Evolutionary conservation across 2,329 filamentous ascomycete species (phyloP), one percentile per base, ranked within the genome.

Genomic region (Paecilomyces variotii): DNA sequence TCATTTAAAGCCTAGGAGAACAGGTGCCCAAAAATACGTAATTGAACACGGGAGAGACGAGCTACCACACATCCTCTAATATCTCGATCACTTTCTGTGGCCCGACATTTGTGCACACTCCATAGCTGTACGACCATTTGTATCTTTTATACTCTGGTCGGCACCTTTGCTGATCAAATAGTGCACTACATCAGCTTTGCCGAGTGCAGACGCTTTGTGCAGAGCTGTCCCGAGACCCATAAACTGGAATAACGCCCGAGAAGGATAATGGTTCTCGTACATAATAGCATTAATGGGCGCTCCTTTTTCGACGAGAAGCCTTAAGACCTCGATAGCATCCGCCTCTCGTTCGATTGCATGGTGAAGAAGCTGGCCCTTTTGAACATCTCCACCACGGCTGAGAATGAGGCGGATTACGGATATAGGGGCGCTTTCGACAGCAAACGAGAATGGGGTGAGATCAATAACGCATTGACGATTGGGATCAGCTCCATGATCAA

Each of bases 401-500:
- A 68, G 56, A 14, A 70, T 56, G 1, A 67, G 61, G 6, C 61
- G n/a, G 28, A 71, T 62, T 4, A 60, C 56, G 2, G 58, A 58
- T 26, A 68, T 27, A 1, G 65, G 45, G 7, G 61, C 66, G 7
- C 35, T 30, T 45, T 68, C 54, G 1, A 68, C 64, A 39, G 65
- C 66, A 55, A 54, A 30, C 0, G 68, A 69, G 4, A 70, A 56
- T 53, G 65, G 68, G 0, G 65, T 68, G 19, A 65, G 58, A 56
- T 68, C 61, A 53, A 67, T 62, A 14, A 27, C 7, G 57, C 60
- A 68, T 62, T 59, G 61, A n/a, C 53, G 52, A 60, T 71, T 69
- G 0, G 64, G 65, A 59, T 69, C 61, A 12, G 68, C 67, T 56
- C 63, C 61, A 57, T 67, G 61, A 54, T 70, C 59, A 55, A 70